Conservation (phyloP, 1,139 yeast genomes). For the Chernovozyma sophiae-reginae region DNA sequence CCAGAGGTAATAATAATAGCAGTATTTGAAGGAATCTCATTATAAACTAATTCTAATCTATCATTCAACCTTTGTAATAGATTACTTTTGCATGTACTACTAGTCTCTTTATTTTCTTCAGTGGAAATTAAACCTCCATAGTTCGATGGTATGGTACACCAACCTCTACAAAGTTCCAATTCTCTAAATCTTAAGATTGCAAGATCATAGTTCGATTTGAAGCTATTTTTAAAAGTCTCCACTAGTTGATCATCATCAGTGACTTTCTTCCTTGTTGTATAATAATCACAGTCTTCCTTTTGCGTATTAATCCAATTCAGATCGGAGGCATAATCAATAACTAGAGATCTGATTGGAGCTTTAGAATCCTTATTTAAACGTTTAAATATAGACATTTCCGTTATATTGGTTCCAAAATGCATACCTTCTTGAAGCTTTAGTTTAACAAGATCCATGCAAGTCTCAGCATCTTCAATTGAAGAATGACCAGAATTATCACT, state of each 20-base stretch:
- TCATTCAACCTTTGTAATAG: constrained; percentile 28
- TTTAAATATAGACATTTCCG: constrained; percentile 30
- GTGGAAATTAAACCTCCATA: constrained; percentile 21
- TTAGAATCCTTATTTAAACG: constrained; percentile 17
- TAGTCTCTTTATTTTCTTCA: constrained; percentile 8
- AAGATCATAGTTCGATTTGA: constrained; percentile 38
- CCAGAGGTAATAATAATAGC: constrained; percentile 61
- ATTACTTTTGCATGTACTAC: neutral
- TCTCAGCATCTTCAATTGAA: constrained; percentile 77
- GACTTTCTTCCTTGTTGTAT: constrained; percentile 33
- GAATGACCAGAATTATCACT: constrained; percentile 66
- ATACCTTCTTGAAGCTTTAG: constrained; percentile 64
- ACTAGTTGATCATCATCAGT: constrained; percentile 58
- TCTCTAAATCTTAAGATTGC: constrained; percentile 57
- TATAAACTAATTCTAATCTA: constrained; percentile 48
- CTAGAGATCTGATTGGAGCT: constrained; percentile 33
- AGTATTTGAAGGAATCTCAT: constrained; percentile 53
- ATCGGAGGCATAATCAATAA: constrained; percentile 30
- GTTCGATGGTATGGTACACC: constrained; percentile 12
- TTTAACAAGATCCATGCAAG: constrained; percentile 76
- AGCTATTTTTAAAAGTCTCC: constrained; percentile 30
- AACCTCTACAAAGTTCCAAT: constrained; percentile 42
- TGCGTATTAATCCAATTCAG: neutral
- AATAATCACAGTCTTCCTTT: constrained; percentile 22
- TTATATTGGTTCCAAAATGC: constrained; percentile 54